Base-by-base conservation (phyloP, 2,329 filamentous ascomycete genomes). In the Dothidotthia symphoricarpi region DNA sequence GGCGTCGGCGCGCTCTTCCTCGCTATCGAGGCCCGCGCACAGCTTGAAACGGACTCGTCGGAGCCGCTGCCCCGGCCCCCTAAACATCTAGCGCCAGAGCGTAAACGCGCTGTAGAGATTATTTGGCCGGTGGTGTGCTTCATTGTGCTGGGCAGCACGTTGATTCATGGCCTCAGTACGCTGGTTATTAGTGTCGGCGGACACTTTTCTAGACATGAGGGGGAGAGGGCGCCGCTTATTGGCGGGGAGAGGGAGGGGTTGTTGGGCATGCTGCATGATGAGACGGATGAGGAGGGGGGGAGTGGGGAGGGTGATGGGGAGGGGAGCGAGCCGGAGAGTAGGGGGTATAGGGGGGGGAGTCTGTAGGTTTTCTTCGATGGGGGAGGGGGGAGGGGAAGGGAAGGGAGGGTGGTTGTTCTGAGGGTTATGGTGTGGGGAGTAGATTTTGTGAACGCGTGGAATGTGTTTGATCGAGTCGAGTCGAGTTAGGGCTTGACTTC, bases 101-200 rank as follows among this genome's bases (percentile, higher is more conserved):
- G 65, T 34, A 55, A 66, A 29, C 50, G 61, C 14, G 68, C 72
- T 0, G 63, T 77, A 3, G 63, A 69, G 16, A 58, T 73, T 6
- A 64, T 80, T 0, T 80, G 75, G 75, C 76, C 76, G 0, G 66
- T 80, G 0, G 69, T 80, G 1, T 77, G 73, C 45, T 78, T 77
- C 46, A 63, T 78, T 3, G 75, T 79, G 0, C 51, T 80, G 4
- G 74, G 74, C 3, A 76, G 72, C 43, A 77, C 72, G 4, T 60
- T 80, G 42, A 65, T 80, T 4, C 76, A 80, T 59, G 76, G 76
- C 0, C 49, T 78, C 25, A 76, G 72, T 43, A 75, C 76, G 2
- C 52, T 75, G 33, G 70, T 63, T 0, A 71, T 80, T 39, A 76
- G 73, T 44, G 36, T 80, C 1, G 63, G 58, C 1, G 69, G 72